Base-by-base conservation (phyloP, 768 basidiomycete species). In the Dioszegia aurantiaca region DNA sequence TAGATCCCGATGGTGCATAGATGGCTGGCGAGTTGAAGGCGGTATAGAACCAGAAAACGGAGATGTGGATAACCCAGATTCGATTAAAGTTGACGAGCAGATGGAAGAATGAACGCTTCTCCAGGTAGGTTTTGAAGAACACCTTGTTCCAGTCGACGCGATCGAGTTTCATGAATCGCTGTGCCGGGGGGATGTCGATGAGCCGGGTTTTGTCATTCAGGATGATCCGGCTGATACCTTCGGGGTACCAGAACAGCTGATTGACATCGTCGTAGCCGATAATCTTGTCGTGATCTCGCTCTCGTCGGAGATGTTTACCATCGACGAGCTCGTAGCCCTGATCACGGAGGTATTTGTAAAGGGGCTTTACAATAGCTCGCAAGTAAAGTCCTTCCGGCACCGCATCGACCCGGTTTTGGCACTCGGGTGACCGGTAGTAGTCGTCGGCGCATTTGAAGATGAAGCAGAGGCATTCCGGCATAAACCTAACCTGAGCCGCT, bases 371-470 rank as follows among this genome's bases (percentile, higher is more conserved):
- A 67, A 98, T 89, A 1, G 89, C 81, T 44, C 87, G 85, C 28
- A 99, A 81, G 77, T 97, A 99, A n/a, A 97, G 80, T 0, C 94
- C 95, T 69, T 97, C 94, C 0, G 90, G 89, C 0, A 97, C 90
- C 0, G 93, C 86, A 53, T 97, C 93, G 42, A 89, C 79, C 43
- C 90, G 81, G 75, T 84, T 89, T 77, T 99, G 95, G 68, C 95
- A 99, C 70, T 98, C 95, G n/a, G 94, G 86, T 3, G 89, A 91
- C 24, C 95, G 92, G 77, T 99, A 99, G 77, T 97, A 99, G 79
- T 99, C 95, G 74, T 99, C 95, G 14, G 95, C 95, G 72, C 95
- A 98, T 79, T 99, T 99, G 87, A 99, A 99, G 78, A 99, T 95
- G 82, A 97, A 99, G 79, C 92, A 97, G 44, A 99, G 80, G 69